These are phyloP conservation scores for Marasmius fiardii DNA, from an alignment of 1,284 basidiomycete species.

Conservation along the genomic window DNA sequence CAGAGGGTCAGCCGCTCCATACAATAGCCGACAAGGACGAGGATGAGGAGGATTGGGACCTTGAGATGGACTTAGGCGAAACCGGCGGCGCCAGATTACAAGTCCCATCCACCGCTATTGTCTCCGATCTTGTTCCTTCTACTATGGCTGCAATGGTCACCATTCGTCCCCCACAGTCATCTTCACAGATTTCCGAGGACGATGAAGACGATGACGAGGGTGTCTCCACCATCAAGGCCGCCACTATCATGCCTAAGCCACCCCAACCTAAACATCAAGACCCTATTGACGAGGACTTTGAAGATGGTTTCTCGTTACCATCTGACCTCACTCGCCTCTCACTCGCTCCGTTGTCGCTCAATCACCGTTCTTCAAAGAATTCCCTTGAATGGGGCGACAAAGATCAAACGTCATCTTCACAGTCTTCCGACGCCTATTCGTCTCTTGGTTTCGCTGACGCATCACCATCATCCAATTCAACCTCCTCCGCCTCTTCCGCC, in stretches of 20 bases:
- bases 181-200: constrained; percentile 45
- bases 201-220: constrained; percentile 77
- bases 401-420: constrained; percentile 75
- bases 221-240: constrained; percentile 74
- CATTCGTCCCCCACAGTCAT: constrained; percentile 57
- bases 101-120: constrained; percentile 33
- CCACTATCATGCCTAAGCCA: constrained; percentile 42
- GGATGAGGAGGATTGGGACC: constrained; percentile 75
- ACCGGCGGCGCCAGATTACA: constrained; percentile 47
- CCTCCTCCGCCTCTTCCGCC: constrained; percentile 60
- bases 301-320: constrained; percentile 74
- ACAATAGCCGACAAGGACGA: constrained; percentile 61
- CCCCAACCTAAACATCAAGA: constrained; percentile 28
- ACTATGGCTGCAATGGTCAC: constrained; percentile 42
- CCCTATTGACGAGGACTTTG: constrained; percentile 66
- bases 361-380: constrained; percentile 71
- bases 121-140: constrained; percentile 25
- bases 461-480: constrained; percentile 69
- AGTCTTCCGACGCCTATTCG: constrained; percentile 80
- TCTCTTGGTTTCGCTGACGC: constrained; percentile 69
- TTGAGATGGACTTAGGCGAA: constrained; percentile 64
- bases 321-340: constrained; percentile 74
- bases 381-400: constrained; percentile 83
- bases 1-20: constrained; percentile 66
- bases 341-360: constrained; percentile 66